phyloP scores from a whole-genome alignment of 257 asterid genomes.

The Apocynum venetum region DNA sequence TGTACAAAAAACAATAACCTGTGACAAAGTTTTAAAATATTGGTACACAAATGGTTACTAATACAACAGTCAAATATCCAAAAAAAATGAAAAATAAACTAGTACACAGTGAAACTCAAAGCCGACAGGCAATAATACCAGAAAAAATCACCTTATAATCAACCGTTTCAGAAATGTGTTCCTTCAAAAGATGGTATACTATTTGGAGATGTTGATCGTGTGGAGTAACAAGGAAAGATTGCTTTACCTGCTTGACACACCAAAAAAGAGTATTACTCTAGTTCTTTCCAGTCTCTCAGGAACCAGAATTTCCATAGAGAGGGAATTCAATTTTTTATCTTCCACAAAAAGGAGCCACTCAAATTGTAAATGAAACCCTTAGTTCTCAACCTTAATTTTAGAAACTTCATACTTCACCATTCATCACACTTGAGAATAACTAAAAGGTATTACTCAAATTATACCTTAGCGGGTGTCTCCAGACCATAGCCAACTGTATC shows the following conservation, averaged over 20 bases:
- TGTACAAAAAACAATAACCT: slow-evolving; percentile 84
- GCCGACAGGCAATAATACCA: not conserved
- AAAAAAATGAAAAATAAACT: slow-evolving; percentile 3
- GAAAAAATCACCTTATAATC: slow-evolving; percentile 67
- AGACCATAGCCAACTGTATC: slow-evolving; percentile 74
- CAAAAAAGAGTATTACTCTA: not conserved
- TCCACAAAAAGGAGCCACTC: not conserved
- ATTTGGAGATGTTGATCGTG: slow-evolving; percentile 70
- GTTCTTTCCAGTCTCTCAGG: not conserved
- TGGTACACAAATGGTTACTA: slow-evolving; percentile 7
- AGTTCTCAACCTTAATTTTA: not conserved
- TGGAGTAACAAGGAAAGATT: slow-evolving; percentile 64
- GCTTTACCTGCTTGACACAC: slow-evolving; percentile 63
- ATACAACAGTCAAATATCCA: not conserved
- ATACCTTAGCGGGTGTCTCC: slow-evolving; percentile 70
- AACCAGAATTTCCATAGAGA: not conserved
- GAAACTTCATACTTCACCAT: not conserved
- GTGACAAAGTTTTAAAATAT: slow-evolving; percentile 21
- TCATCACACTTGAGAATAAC: not conserved
- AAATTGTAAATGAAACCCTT: slow-evolving; percentile 1
- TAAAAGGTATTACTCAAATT: not conserved
- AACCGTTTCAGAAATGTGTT: slow-evolving; percentile 58
- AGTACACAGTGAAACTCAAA: not conserved
- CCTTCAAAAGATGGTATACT: slow-evolving; percentile 61
- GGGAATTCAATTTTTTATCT: not conserved